Base-by-base conservation (phyloP, 768 basidiomycete genomes). In the Boletales sp. region DNA sequence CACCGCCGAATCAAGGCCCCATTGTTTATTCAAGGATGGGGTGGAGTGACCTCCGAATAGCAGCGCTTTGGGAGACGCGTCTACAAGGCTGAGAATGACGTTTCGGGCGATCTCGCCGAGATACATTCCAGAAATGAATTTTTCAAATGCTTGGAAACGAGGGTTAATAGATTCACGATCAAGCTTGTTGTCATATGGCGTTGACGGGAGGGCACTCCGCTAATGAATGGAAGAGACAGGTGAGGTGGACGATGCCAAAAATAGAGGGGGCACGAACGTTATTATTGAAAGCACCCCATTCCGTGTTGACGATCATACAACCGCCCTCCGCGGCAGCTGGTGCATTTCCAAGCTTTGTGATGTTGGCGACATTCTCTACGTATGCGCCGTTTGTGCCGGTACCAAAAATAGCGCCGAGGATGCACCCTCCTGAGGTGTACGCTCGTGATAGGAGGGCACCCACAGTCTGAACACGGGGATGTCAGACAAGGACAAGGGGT, bases 121-220 rank as follows among this genome's bases (percentile, higher is more conserved):
- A 68, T 99, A 99, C 95, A 99, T 97, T 49, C 96, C 96, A 2
- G 93, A 96, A 58, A 99, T 88, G 72, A 96, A 92, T 74, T 98
- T 99, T 70, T 99, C 96, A 65, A 93, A 98, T 2, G 90, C 90
- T 66, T 98, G 96, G 65, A 80, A 87, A 33, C 80, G 76, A 25
- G 94, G 94, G 62, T 99, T 99, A 70, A 98, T 97, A 50, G 87
- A 91, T 61, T 87, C 82, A 45, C 96, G 86, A 68, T 99, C 96
- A 18, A 98, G 74, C 53, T 86, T 82, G 70, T 89, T 94, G 68
- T 99, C 96, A 60, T 84, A 96, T 4, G 88, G 81, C 1, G 95
- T 96, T 7, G 84, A 80, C 5, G 94, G 94, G 12, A 99, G 79
- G 45, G 86, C 83, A 11, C 80, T 76, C 49, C 94, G 84, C 86